These are phyloP conservation scores for Hypericum perforatum DNA, from an alignment of 345 rosid species.

Conservation along the genomic window DNA sequence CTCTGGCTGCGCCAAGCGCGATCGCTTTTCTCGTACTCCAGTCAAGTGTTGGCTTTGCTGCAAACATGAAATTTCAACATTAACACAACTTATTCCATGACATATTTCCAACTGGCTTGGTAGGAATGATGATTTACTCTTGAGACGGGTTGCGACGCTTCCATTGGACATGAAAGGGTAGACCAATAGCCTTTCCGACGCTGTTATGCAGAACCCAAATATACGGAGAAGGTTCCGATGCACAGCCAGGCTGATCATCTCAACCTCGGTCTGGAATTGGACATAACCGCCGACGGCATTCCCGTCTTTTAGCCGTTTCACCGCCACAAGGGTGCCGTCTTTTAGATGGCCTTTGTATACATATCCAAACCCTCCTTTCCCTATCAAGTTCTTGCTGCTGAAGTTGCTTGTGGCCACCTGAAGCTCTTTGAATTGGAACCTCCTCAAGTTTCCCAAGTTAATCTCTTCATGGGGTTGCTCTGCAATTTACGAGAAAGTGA, in stretches of 20 bases:
- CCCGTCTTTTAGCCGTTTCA: constrained; percentile 71
- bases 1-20: constrained; percentile 89
- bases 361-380: constrained; percentile 90
- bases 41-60: constrained; percentile 74
- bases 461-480: constrained; percentile 59
- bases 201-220: constrained; percentile 68
- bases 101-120: neutral
- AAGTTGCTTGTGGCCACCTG: constrained; percentile 75
- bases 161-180: constrained; percentile 99
- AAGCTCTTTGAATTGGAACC: constrained; percentile 82
- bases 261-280: constrained; percentile 90
- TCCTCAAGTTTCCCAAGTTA: constrained; percentile 72
- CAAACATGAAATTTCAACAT: neutral
- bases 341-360: constrained; percentile 81
- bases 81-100: neutral
- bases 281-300: constrained; percentile 59
- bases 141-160: constrained; percentile 85
- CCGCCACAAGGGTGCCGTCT: constrained; percentile 69
- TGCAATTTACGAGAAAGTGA: constrained; percentile 20
- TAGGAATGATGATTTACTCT: constrained; percentile 34
- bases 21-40: constrained; percentile 89
- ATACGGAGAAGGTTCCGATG: constrained; percentile 81
- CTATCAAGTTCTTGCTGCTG: constrained; percentile 78
- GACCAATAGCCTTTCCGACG: constrained; percentile 64
- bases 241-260: constrained; percentile 93